These are phyloP conservation scores for Acacia melanoxylon DNA, from an alignment of 306 rosid species.

Conservation along the genomic window DNA sequence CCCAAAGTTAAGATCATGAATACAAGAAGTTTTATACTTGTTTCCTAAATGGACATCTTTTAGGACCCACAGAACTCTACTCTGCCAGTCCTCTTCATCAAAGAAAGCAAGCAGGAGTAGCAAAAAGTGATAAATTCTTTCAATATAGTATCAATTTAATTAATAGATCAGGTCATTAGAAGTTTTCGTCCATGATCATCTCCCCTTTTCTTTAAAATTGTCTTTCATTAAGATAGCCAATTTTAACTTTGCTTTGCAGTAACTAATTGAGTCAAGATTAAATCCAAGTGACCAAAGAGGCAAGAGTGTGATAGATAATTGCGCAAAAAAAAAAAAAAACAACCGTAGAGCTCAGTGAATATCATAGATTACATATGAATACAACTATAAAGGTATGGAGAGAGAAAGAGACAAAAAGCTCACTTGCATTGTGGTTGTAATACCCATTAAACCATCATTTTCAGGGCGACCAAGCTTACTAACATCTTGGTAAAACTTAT, in stretches of 20 bases:
- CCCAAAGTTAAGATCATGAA: neutral
- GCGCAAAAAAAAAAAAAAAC: neutral
- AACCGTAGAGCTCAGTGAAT: neutral
- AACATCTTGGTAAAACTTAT: conserved; percentile 77
- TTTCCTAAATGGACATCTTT: neutral
- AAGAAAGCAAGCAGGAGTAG: neutral
- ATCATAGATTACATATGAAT: neutral
- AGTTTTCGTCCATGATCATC: neutral
- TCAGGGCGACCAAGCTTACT: conserved; percentile 85
- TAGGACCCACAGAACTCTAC: neutral
- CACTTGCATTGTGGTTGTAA: conserved; percentile 77
- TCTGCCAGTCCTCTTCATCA: neutral
- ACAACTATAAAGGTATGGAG: neutral
- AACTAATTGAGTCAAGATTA: neutral
- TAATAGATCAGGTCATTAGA: neutral
- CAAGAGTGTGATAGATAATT: neutral
- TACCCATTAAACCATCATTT: conserved; percentile 60
- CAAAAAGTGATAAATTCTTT: neutral
- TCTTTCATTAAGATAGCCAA: neutral
- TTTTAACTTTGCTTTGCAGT: neutral
- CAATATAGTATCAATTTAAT: neutral
- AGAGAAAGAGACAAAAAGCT: conserved; percentile 25
- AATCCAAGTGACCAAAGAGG: neutral
- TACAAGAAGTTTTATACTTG: neutral
- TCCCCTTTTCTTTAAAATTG: neutral